Evolutionary conservation across 108 stramenopile genomes (phyloP).

Genomic region (Phaeodactylum tricornutum): DNA sequence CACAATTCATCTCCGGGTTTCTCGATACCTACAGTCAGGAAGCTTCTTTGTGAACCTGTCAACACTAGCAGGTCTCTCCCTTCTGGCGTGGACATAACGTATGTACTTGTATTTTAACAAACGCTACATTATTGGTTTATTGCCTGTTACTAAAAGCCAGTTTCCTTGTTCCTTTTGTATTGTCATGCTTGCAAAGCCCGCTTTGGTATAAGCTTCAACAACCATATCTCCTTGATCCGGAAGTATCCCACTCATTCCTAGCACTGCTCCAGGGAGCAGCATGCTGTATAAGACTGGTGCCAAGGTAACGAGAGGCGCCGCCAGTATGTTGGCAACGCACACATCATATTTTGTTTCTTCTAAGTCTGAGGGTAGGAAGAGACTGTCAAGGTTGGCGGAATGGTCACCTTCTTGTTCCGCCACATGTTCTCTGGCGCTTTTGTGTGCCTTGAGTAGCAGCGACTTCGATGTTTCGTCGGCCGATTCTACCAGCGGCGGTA

Average conservation of each 20-base stretch:
- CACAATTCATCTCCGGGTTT: too few relatives aligned
- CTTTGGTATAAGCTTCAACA: constrained; percentile 36
- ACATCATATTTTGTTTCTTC: constrained; percentile 52
- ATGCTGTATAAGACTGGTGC: constrained; percentile 45
- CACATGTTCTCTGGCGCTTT: background rate
- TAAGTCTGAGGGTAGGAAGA: constrained; percentile 26
- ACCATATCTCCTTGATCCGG: constrained; percentile 38
- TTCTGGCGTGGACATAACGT: too few relatives aligned
- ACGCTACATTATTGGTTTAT: too few relatives aligned
- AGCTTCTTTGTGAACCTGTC: too few relatives aligned
- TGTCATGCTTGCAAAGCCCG: constrained; percentile 48
- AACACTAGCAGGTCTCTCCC: too few relatives aligned
- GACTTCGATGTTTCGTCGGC: constrained; percentile 51
- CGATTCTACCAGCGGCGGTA: constrained; percentile 38
- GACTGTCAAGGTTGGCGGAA: background rate
- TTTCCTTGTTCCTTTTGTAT: constrained; percentile 37
- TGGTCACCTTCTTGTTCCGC: background rate
- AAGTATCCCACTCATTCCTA: constrained; percentile 69
- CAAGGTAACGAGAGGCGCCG: constrained; percentile 43
- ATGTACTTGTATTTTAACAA: too few relatives aligned
- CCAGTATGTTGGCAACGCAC: constrained; percentile 72
- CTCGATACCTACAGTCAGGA: too few relatives aligned
- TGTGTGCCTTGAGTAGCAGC: constrained; percentile 47
- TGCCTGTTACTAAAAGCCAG: constrained; percentile 67
- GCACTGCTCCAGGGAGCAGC: constrained; percentile 41